These are phyloP conservation scores for Boletus insuetus DNA, from an alignment of 768 basidiomycete species.

Conservation along the genomic window DNA sequence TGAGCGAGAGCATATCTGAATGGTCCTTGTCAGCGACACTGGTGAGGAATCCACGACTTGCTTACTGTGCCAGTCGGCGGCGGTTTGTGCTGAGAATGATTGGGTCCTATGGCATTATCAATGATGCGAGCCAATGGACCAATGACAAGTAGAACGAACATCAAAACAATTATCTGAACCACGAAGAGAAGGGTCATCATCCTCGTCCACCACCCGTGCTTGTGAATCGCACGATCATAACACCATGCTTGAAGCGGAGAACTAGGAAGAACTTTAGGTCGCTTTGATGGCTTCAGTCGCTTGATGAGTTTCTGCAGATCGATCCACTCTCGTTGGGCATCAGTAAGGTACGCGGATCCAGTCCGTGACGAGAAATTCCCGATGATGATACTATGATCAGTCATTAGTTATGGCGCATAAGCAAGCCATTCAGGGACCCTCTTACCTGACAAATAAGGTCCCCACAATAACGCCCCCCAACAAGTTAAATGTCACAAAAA, in stretches of 20 bases:
- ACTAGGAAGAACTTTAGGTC: slow-evolving; percentile 63
- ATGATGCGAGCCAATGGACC: not conserved
- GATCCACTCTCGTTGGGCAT: slow-evolving; percentile 90
- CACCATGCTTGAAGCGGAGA: slow-evolving; percentile 74
- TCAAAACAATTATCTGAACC: slow-evolving; percentile 77
- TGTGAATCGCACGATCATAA: slow-evolving; percentile 84
- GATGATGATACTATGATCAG: slow-evolving; percentile 78
- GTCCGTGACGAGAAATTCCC: slow-evolving; percentile 87
- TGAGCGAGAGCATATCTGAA: slow-evolving; percentile 74
- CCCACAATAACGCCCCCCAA: slow-evolving; percentile 88
- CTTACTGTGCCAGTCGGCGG: slow-evolving; percentile 63
- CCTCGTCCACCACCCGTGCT: slow-evolving; percentile 92
- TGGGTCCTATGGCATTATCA: slow-evolving; percentile 59
- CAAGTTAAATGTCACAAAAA: slow-evolving; percentile 89
- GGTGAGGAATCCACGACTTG: slow-evolving; percentile 1
- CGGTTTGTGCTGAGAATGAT: slow-evolving; percentile 54
- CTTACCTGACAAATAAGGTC: slow-evolving; percentile 86
- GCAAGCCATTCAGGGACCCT: slow-evolving; percentile 13
- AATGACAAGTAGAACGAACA: slow-evolving; percentile 47
- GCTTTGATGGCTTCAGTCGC: slow-evolving; percentile 81
- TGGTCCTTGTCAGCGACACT: slow-evolving; percentile 5
- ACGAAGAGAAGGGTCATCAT: slow-evolving; percentile 76
- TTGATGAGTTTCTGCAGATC: slow-evolving; percentile 87
- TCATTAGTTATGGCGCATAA: slow-evolving; percentile 7
- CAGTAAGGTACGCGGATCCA: slow-evolving; percentile 81